phyloP scores from a whole-genome alignment of 1,284 basidiomycete species.

The Malassezia arunalokei region DNA sequence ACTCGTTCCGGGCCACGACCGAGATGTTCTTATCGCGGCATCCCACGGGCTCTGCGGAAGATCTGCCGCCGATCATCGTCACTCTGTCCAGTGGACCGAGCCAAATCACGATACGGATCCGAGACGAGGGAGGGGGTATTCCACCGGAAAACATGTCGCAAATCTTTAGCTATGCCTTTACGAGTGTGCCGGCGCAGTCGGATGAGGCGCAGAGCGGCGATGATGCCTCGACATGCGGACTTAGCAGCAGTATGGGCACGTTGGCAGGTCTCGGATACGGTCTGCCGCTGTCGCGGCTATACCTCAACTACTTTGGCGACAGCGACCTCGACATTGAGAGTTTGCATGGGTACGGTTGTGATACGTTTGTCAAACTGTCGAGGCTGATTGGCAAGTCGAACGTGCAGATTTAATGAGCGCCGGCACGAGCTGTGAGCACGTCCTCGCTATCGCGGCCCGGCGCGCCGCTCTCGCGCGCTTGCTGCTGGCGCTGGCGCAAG shows the following conservation, averaged over 20 bases:
- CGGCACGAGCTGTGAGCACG: slow-evolving; percentile 1
- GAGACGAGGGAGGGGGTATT: slow-evolving; percentile 76
- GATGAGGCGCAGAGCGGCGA: slow-evolving; percentile 60
- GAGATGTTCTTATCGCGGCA: slow-evolving; percentile 20
- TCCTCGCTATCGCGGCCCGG: background rate
- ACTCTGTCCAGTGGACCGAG: slow-evolving; percentile 56
- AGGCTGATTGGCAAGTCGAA: slow-evolving; percentile 22
- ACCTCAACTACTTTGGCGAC: slow-evolving; percentile 51
- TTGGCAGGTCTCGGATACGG: slow-evolving; percentile 61
- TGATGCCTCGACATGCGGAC: slow-evolving; percentile 53
- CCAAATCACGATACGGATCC: slow-evolving; percentile 63
- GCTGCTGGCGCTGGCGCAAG: slow-evolving; percentile 28
- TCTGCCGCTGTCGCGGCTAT: slow-evolving; percentile 69
- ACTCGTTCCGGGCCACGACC: slow-evolving; percentile 69
- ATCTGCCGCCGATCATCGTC: slow-evolving; percentile 54
- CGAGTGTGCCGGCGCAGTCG: slow-evolving; percentile 59
- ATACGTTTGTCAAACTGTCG: slow-evolving; percentile 33
- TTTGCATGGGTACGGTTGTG: slow-evolving; percentile 27
- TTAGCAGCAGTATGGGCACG: slow-evolving; percentile 63
- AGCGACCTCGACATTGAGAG: slow-evolving; percentile 18
- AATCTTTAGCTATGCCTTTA: slow-evolving; percentile 82
- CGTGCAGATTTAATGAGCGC: slow-evolving; percentile 11
- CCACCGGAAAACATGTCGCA: slow-evolving; percentile 60
- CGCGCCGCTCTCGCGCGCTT: slow-evolving; percentile 19
- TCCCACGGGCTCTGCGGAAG: background rate